Conservation (phyloP, 495 filamentous ascomycete genomes). For the Achaetomiella virescens region DNA sequence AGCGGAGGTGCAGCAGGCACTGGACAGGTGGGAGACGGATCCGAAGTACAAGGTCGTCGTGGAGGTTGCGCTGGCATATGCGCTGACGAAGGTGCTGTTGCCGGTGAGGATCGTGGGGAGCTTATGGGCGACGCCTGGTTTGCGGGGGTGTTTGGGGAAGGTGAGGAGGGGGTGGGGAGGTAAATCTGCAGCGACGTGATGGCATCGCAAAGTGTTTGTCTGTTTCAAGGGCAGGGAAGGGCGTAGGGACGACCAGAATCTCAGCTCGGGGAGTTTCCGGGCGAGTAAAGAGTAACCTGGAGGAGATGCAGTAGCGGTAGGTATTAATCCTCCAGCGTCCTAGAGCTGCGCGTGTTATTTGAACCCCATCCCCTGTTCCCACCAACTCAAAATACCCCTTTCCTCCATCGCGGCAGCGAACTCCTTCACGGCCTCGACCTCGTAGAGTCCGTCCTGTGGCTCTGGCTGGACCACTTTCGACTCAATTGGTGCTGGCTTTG, state of each 20-base stretch:
- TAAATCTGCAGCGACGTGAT: not conserved
- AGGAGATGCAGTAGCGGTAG: not conserved
- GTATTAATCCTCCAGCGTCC: not conserved
- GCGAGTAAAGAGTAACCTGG: too few species aligned
- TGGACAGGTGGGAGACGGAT: constrained; percentile 26
- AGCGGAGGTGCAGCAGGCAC: constrained; percentile 8
- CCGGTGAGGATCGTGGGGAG: constrained; percentile 69
- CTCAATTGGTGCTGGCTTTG: constrained; percentile 19
- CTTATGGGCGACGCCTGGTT: constrained; percentile 95
- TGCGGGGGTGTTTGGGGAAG: constrained; percentile 52
- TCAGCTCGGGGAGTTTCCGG: too few species aligned
- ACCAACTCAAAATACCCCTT: constrained; percentile 24
- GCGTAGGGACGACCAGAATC: too few species aligned
- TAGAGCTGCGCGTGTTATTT: not conserved
- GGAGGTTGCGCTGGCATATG: constrained; percentile 80
- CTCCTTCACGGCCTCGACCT: constrained; percentile 21
- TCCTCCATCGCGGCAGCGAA: constrained; percentile 28
- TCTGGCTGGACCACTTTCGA: not conserved
- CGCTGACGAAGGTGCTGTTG: constrained; percentile 76
- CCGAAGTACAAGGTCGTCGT: constrained; percentile 51
- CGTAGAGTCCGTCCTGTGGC: constrained; percentile 19
- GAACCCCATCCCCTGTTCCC: constrained; percentile 27
- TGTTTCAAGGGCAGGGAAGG: too few species aligned
- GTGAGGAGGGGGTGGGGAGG: not conserved
- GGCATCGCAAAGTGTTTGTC: not conserved